These are phyloP conservation scores for Aspergillus leporis DNA, from an alignment of 495 filamentous ascomycete species.

Conservation along the genomic window DNA sequence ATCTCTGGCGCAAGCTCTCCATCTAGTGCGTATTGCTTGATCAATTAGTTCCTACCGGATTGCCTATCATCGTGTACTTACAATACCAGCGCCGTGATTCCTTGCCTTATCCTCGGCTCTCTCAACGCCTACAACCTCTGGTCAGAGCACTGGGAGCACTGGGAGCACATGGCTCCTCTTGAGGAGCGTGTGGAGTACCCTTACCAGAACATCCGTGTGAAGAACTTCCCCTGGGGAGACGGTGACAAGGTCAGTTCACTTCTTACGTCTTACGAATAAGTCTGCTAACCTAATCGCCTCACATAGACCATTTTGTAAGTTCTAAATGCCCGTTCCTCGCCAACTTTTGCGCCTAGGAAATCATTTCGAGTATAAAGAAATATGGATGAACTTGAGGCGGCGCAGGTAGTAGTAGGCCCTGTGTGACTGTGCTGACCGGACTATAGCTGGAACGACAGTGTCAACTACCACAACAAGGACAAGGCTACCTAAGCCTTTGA, in stretches of 20 bases:
- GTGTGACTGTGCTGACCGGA: conserved; percentile 28
- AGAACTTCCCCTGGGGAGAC: conserved; percentile 89
- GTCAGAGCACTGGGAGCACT: conserved; percentile 96
- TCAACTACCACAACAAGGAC: conserved; percentile 97
- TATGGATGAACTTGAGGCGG: not conserved
- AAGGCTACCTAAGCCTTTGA: conserved; percentile 55
- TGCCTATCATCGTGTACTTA: conserved; percentile 16
- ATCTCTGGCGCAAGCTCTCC: conserved; percentile 90
- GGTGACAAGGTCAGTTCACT: conserved; percentile 77
- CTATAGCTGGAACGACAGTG: conserved; percentile 83
- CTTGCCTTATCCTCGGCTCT: conserved; percentile 65
- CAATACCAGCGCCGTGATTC: conserved; percentile 60
- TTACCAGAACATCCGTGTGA: conserved; percentile 89
- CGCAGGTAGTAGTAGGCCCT: too few species aligned
- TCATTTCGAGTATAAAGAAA: not conserved
- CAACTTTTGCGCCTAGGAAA: not conserved
- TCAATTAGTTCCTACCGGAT: not conserved
- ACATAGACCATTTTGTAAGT: conserved; percentile 68
- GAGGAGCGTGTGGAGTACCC: conserved; percentile 88
- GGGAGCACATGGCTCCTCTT: conserved; percentile 78
- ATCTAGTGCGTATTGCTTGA: conserved; percentile 67
- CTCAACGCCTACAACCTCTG: conserved; percentile 86
- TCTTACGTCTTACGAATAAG: not conserved
- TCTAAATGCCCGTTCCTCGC: not conserved
- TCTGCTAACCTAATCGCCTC: conserved; percentile 31